Base-by-base conservation (phyloP, 768 basidiomycete species). In the Chalciporus sphaerocephalus region DNA sequence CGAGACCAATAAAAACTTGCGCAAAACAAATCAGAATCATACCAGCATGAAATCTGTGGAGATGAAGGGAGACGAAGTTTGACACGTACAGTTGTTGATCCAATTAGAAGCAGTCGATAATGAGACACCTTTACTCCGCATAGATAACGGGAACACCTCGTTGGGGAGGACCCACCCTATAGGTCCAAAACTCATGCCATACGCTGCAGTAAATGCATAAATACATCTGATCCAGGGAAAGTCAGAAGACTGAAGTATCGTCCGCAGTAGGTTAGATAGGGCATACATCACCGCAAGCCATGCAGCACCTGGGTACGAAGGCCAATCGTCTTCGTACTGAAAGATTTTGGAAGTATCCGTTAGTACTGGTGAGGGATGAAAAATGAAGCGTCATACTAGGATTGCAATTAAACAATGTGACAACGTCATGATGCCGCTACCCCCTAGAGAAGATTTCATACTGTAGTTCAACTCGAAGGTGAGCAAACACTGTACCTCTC, bases 61-160 rank as follows among this genome's bases (percentile, higher is more conserved):
- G 12, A 36, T 2, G 17, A 44, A 30, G 24, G 15, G 13, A 32
- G 22, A 44, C 7, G 37, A 44, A 24, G 4, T 25, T 27, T 0
- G 17, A 43, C 12, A 64, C 74, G 2, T 40, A 83, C 84, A 92
- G 47, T 92, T 92, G 57, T 91, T 91, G 20, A 78, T 55, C 89
- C 89, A 92, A 53, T 87, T 88, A n/a, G 85, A 87, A 3, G 87
- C 85, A 2, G 90, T 92, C 16, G 87, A 82, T 17, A 94, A 56
- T 18, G 89, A 80, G 5, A 92, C 90, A 38, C 92, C 92, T 58
- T 83, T 83, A 53, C 86, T 84, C 50, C 90, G 74, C 67, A 87
- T 74, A 2, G 86, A 84, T 1, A 87, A 68, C 1, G 91, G 80
- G 57, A 92, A 91, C 2, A 93, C 81, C 64, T 93, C 90, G 51